Conservation (phyloP, 148 eudicot species). For the Rhododendron simsii region DNA sequence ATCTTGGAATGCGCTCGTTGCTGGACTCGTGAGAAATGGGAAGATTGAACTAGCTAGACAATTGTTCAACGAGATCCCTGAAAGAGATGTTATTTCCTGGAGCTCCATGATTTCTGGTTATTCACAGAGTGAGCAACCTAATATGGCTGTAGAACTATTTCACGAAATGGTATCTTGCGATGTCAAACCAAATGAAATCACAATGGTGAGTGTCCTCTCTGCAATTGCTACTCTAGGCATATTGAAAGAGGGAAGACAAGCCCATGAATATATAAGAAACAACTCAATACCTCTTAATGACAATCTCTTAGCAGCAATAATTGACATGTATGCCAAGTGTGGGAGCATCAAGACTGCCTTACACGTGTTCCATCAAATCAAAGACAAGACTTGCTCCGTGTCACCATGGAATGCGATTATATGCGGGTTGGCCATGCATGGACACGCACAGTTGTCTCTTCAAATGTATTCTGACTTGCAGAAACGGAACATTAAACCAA, state of each 20-base stretch:
- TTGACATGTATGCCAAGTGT: slow-evolving; percentile 89
- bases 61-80: slow-evolving; percentile 55
- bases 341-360: slow-evolving; percentile 66
- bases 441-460: slow-evolving; percentile 61
- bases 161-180: slow-evolving; percentile 56
- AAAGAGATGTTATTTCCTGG: slow-evolving; percentile 78
- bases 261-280: slow-evolving; percentile 45
- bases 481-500: slow-evolving; percentile 40
- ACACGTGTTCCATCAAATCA: slow-evolving; percentile 46
- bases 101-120: slow-evolving; percentile 87
- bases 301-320: slow-evolving; percentile 69
- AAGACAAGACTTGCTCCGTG: slow-evolving; percentile 32
- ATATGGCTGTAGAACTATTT: slow-evolving; percentile 57
- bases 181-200: slow-evolving; percentile 68
- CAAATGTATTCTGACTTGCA: slow-evolving; percentile 48
- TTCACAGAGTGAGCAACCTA: slow-evolving; percentile 53
- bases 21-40: slow-evolving; percentile 60
- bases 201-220: slow-evolving; percentile 83
- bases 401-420: slow-evolving; percentile 91
- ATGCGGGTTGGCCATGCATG: slow-evolving; percentile 83
- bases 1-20: slow-evolving; percentile 76
- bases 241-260: slow-evolving; percentile 59
- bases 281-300: slow-evolving; percentile 62
- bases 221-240: slow-evolving; percentile 60
- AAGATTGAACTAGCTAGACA: slow-evolving; percentile 48